phyloP scores from a whole-genome alignment of 2,329 filamentous ascomycete genomes.

The Mycosphaerella arachidis region DNA sequence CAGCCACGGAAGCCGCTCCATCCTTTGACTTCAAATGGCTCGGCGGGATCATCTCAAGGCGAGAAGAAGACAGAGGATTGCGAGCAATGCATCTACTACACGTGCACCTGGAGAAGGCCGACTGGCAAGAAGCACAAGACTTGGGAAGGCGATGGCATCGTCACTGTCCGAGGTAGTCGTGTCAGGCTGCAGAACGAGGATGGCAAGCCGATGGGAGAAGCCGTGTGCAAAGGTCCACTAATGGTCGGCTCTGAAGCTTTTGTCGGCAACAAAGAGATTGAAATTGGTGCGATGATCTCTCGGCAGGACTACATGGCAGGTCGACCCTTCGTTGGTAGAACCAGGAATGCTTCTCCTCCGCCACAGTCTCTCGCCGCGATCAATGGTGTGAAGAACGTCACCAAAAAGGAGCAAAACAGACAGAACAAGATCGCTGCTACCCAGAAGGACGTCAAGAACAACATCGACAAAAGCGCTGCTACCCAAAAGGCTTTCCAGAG shows the following conservation, averaged over 20 bases:
- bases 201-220: slow-evolving; percentile 57
- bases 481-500: slow-evolving; percentile 30
- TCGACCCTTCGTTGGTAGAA: slow-evolving; percentile 25
- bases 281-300: slow-evolving; percentile 59
- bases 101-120: slow-evolving; percentile 57
- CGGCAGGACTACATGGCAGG: slow-evolving; percentile 47
- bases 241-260: slow-evolving; percentile 58
- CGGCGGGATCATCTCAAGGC: slow-evolving; percentile 7
- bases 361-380: slow-evolving; percentile 26
- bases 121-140: slow-evolving; percentile 72
- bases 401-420: slow-evolving; percentile 29
- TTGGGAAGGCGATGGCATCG: slow-evolving; percentile 69
- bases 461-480: slow-evolving; percentile 33
- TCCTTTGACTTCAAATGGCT: slow-evolving; percentile 20
- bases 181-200: slow-evolving; percentile 59
- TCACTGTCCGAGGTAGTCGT: slow-evolving; percentile 54
- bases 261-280: slow-evolving; percentile 63
- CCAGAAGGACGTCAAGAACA: slow-evolving; percentile 36
- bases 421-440: slow-evolving; percentile 37
- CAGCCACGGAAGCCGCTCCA: slow-evolving; percentile 29
- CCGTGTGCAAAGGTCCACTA: slow-evolving; percentile 52
- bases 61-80: slow-evolving; percentile 16
- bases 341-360: slow-evolving; percentile 24
- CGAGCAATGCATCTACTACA: slow-evolving; percentile 38
- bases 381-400: slow-evolving; percentile 23